Evolutionary conservation across 2,329 filamentous ascomycete genomes (phyloP), one percentile per base, ranked within the genome.

Genomic region (Sporothrix pseudoabietina): DNA sequence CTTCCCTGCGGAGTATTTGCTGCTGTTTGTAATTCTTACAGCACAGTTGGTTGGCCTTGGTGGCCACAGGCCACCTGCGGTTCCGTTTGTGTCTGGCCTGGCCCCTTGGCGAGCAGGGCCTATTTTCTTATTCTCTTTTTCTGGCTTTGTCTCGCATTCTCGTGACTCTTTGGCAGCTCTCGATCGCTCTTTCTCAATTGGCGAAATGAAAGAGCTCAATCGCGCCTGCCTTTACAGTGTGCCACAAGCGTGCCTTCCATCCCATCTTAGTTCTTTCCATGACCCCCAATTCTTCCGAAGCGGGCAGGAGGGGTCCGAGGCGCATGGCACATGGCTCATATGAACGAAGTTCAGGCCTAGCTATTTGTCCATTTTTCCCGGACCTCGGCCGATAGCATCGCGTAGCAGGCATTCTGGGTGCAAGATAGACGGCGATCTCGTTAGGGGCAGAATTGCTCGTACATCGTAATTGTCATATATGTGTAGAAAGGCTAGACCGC

Each of bases 201-300:
- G 30, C 55, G 55, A 32, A 16, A 9, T n/a, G 59, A 63, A 22
- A 22, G n/a, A 22, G 59, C 59, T 26, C 59, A 44, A 44, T 65
- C 59, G 59, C 35, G 26, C 59, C 59, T 65, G 59, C 59, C 35
- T 26, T 44, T 10, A 12, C 22, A 22, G 49, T 22, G 59, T 63
- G 19, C 16, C 35, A 63, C 59, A 63, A 63, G 32, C 59, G 32
- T 63, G 59, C 35, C 16, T 63, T 22, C 59, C 59, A 8, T 63
- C 32, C 59, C 5, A 61, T 63, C 16, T 41, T 19, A 9, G 22
- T n/a, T 44, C 9, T 39, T 16, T 39, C 6, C 35, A 41, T 9
- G 19, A 41, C 10, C 59, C 59, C 35, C 35, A 65, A 41, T 41
- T 65, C 35, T 65, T 44, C 14, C 16, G 3, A 16, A 49, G 3